phyloP scores from a whole-genome alignment of 2,329 filamentous ascomycete genomes.

The Fonsecaea nubica region DNA sequence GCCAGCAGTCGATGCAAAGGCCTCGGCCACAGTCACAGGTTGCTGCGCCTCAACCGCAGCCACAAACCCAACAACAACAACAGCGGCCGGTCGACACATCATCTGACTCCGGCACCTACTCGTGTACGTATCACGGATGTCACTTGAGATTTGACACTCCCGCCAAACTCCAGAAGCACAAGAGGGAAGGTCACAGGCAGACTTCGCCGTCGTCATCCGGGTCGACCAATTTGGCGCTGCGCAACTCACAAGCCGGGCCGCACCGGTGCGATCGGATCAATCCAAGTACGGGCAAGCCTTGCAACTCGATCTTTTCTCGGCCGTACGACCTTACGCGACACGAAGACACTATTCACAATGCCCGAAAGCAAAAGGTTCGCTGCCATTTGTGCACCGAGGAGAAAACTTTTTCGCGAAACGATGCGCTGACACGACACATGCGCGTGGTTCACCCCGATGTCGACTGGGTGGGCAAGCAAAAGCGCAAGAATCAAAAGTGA shows the following conservation, averaged over 20 bases:
- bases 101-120: conserved; percentile 88
- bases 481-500: conserved; percentile 37
- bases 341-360: conserved; percentile 97
- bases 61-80: conserved; percentile 54
- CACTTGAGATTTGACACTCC: conserved; percentile 87
- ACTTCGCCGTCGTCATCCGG: conserved; percentile 58
- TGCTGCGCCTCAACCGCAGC: conserved; percentile 41
- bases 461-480: conserved; percentile 73
- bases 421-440: conserved; percentile 93
- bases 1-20: conserved; percentile 43
- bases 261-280: conserved; percentile 94
- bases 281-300: conserved; percentile 91
- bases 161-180: conserved; percentile 88
- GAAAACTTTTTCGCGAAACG: conserved; percentile 94
- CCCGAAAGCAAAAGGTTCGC: conserved; percentile 89
- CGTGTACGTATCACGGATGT: conserved; percentile 94
- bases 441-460: conserved; percentile 91
- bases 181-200: conserved; percentile 87
- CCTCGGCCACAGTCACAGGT: conserved; percentile 36
- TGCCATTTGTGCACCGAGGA: conserved; percentile 94
- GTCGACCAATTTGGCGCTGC: conserved; percentile 61
- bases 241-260: conserved; percentile 89
- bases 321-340: conserved; percentile 96
- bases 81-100: conserved; percentile 67
- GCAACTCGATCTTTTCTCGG: conserved; percentile 90